Evolutionary conservation across 1,284 basidiomycete genomes (phyloP).

Genomic region (Puccinia triticina): DNA sequence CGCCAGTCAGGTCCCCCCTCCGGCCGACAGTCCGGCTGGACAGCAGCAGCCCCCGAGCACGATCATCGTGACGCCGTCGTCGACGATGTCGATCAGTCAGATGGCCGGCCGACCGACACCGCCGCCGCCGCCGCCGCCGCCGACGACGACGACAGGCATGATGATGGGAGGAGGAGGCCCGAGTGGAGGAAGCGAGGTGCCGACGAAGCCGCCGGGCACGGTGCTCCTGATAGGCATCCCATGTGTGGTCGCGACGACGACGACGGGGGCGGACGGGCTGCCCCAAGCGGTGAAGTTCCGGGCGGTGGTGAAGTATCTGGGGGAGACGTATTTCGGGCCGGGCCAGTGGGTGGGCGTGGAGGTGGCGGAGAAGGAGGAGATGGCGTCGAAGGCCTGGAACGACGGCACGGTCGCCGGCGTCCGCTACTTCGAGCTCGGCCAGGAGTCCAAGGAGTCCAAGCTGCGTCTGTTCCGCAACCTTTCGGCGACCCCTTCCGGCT

Average conservation of each 20-base stretch:
- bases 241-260: constrained; percentile 42
- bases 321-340: constrained; percentile 73
- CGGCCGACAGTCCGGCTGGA: background rate
- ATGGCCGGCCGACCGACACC: background rate
- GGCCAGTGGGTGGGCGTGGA: constrained; percentile 92
- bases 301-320: constrained; percentile 83
- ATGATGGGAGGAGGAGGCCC: too few species aligned
- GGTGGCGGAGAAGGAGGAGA: constrained; percentile 70
- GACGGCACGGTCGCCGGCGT: constrained; percentile 78
- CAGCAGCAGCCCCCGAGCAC: background rate
- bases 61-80: constrained; percentile 39
- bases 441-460: constrained; percentile 37
- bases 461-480: constrained; percentile 35
- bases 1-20: background rate
- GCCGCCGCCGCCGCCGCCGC: too few species aligned
- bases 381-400: constrained; percentile 72
- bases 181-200: background rate
- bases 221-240: constrained; percentile 44
- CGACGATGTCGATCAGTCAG: constrained; percentile 10
- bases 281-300: constrained; percentile 77
- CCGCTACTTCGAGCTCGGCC: constrained; percentile 75
- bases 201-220: constrained; percentile 25
- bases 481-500: constrained; percentile 33
- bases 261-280: constrained; percentile 28
- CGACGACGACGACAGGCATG: background rate